phyloP scores from a whole-genome alignment of 2,329 filamentous ascomycete species.

The Elsinoe batatas region DNA sequence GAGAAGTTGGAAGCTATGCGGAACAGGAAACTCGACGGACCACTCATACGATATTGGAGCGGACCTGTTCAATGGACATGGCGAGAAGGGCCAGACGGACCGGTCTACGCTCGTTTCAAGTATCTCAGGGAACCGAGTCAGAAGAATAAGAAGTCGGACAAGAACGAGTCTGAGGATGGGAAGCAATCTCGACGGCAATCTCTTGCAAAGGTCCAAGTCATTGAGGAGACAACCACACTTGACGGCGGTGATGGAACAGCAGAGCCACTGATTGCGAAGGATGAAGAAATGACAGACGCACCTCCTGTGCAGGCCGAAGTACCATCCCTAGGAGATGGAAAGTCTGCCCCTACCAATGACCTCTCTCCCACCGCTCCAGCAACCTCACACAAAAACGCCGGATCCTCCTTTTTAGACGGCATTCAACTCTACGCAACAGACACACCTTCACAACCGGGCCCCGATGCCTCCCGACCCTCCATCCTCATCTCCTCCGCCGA shows the following conservation, averaged over 20 bases:
- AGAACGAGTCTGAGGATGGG: constrained; percentile 13
- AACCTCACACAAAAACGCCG: constrained; percentile 14
- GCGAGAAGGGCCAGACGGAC: constrained; percentile 57
- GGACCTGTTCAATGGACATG: constrained; percentile 72
- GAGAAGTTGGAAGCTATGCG: constrained; percentile 80
- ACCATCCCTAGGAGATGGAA: background rate
- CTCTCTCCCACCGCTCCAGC: constrained; percentile 17
- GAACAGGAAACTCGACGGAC: constrained; percentile 74
- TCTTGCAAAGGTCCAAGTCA: constrained; percentile 14
- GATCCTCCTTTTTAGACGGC: constrained; percentile 27
- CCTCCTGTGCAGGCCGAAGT: background rate
- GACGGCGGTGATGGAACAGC: background rate
- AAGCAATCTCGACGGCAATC: background rate
- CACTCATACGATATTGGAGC: constrained; percentile 87
- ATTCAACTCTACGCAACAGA: constrained; percentile 29
- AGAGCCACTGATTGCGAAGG: background rate
- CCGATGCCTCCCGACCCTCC: constrained; percentile 10
- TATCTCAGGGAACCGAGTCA: constrained; percentile 24
- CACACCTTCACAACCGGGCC: constrained; percentile 11
- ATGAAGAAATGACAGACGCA: background rate
- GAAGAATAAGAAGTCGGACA: constrained; percentile 20
- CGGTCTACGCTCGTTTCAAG: constrained; percentile 25
- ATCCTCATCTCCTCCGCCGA: constrained; percentile 5
- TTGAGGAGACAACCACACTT: background rate
- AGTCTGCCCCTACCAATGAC: background rate